phyloP scores from a whole-genome alignment of 2,329 filamentous ascomycete genomes.

The Xylariaceae sp. region DNA sequence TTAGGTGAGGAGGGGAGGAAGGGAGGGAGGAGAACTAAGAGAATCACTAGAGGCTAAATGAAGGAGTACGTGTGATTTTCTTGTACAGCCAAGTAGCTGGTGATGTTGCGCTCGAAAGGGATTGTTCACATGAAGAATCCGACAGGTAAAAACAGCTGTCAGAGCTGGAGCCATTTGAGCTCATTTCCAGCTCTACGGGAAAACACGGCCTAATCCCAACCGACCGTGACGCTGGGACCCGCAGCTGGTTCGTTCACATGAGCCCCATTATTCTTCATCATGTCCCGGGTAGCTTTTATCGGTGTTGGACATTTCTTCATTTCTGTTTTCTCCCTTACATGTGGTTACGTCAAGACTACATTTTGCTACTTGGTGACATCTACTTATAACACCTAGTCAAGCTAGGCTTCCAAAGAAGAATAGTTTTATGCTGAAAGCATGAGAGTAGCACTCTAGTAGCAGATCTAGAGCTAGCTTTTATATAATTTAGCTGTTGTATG shows the following conservation, averaged over 20 bases:
- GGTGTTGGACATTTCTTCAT: neutral
- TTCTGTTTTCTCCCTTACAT: too few relatives aligned
- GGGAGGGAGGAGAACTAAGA: neutral
- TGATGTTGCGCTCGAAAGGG: conserved; percentile 17
- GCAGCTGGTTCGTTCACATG: neutral
- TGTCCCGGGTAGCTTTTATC: neutral
- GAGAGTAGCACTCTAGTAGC: too few relatives aligned
- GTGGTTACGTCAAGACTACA: too few relatives aligned
- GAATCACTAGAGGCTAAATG: conserved; percentile 4
- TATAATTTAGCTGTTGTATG: too few relatives aligned
- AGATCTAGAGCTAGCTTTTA: too few relatives aligned
- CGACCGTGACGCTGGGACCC: neutral
- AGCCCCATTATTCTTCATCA: neutral
- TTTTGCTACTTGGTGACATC: too few relatives aligned
- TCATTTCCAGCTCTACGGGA: neutral
- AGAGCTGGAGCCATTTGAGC: too few relatives aligned
- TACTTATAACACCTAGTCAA: too few relatives aligned
- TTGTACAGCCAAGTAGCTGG: conserved; percentile 9
- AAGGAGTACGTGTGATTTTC: conserved; percentile 9
- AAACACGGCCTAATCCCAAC: neutral
- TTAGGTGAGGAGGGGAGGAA: conserved; percentile 5
- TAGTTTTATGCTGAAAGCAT: too few relatives aligned
- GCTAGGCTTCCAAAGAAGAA: too few relatives aligned
- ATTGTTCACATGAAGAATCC: conserved; percentile 33
- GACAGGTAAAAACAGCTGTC: neutral